Percentiles rank a stretch among this genome's conserved stretches.
phyloP scores from a whole-genome alignment of 306 rosid genomes.

The Cucurbita moschata region DNA sequence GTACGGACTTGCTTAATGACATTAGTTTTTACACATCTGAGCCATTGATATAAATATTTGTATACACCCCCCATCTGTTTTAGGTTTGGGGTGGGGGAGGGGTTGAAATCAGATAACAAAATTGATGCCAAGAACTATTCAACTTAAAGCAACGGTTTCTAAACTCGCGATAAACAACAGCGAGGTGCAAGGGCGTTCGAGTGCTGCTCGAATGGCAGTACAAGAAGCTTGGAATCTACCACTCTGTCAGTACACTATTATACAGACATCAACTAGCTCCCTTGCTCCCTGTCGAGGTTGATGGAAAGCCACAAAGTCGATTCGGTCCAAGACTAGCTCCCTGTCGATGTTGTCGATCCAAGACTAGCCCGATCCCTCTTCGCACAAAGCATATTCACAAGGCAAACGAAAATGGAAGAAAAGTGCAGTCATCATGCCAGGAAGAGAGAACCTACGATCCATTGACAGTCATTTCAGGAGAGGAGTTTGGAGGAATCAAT shows the following conservation, averaged over 20 bases:
- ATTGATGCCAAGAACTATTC: conserved; percentile 35
- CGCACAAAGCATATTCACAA: conserved; percentile 28
- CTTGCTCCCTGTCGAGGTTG: background rate
- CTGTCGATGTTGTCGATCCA: background rate
- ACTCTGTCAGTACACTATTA: conserved; percentile 18
- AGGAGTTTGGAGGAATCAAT: conserved; percentile 62
- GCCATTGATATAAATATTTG: conserved; percentile 4
- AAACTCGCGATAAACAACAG: background rate
- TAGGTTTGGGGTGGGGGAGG: conserved; percentile 1
- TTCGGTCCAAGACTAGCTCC: conserved; percentile 12
- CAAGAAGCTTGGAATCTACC: background rate
- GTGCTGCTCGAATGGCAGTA: background rate
- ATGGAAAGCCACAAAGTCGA: conserved; percentile 25
- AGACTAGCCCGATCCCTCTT: conserved; percentile 15
- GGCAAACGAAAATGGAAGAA: conserved; percentile 15
- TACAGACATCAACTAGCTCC: conserved; percentile 36
- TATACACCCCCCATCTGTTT: conserved; percentile 5
- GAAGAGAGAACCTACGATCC: conserved; percentile 40
- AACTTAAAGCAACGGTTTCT: conserved; percentile 25
- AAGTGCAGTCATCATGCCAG: conserved; percentile 7
- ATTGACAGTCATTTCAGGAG: conserved; percentile 88
- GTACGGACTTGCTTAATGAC: background rate
- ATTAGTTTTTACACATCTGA: conserved; percentile 1
- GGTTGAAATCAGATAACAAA: conserved; percentile 22
- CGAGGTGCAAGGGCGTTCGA: background rate